Percentiles rank a stretch among this genome's conserved stretches.
Conservation (phyloP, 2,329 filamentous ascomycete species). For the Graphium sp. region DNA sequence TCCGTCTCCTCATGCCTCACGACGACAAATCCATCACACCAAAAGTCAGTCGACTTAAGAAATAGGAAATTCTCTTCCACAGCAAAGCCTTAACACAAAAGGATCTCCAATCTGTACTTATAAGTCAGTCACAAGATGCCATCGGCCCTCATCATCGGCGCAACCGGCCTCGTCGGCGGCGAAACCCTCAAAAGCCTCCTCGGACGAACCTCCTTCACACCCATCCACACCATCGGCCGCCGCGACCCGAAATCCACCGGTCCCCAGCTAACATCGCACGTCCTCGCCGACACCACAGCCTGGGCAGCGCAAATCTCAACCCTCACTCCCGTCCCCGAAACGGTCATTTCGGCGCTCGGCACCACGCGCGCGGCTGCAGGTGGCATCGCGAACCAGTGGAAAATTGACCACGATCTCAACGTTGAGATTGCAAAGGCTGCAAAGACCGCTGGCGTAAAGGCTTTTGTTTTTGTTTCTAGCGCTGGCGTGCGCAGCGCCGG, state of each 20-base stretch:
- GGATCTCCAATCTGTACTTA: too few species aligned
- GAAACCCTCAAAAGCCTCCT: constrained; percentile 57
- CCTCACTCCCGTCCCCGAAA: constrained; percentile 35
- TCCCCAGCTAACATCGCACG: constrained; percentile 35
- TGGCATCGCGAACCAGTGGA: constrained; percentile 62
- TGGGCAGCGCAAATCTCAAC: constrained; percentile 48
- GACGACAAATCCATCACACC: too few species aligned
- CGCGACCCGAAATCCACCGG: constrained; percentile 38
- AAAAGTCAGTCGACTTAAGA: too few species aligned
- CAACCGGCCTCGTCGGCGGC: constrained; percentile 53
- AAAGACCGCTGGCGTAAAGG: constrained; percentile 51
- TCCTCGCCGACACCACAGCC: constrained; percentile 27
- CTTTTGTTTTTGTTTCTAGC: constrained; percentile 62
- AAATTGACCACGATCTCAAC: constrained; percentile 80
- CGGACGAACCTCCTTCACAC: constrained; percentile 28
- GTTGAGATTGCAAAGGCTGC: constrained; percentile 61
- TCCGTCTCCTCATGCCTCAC: too few species aligned
- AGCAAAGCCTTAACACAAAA: too few species aligned
- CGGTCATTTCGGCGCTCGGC: constrained; percentile 65
- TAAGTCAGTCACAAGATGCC: constrained; percentile 20
- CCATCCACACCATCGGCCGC: constrained; percentile 49
- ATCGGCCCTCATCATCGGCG: constrained; percentile 39
- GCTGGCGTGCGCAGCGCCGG: constrained; percentile 25
- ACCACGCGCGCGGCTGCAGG: constrained; percentile 67
- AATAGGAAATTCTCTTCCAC: too few species aligned